Evolutionary conservation across 768 basidiomycete genomes (phyloP), one percentile per base, ranked within the genome.

Genomic region (Psilocybe tampanensis): DNA sequence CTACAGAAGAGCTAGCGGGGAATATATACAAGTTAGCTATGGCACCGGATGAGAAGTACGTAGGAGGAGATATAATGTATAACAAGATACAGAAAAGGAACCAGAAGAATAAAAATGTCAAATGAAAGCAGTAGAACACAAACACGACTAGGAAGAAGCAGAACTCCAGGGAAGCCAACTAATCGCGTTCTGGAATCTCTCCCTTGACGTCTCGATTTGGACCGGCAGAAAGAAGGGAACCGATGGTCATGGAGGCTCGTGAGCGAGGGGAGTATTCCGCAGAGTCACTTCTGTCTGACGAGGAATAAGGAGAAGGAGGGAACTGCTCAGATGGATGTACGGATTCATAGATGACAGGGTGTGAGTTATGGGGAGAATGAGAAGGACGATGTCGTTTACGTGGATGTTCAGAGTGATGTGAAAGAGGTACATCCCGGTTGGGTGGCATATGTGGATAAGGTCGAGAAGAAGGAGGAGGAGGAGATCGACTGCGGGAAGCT

Each of bases 181-280:
- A 72, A 56, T 72, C 71, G 29, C 69, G 66, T 36, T 68, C 68
- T 54, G 64, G 55, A 51, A 57, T 67, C 51, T 76, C 75, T 23
- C 70, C 71, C 51, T 71, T 73, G 44, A 67, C 62, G 42, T 77
- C 77, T 66, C 73, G 70, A 60, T 69, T 72, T 52, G 78, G 67
- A 51, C 81, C 63, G 64, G 75, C 57, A 18, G 86, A 83, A 21
- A 91, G 78, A 26, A 93, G 72, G 1, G 89, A 89, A 23, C 87
- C 89, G 63, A 93, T 92, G 43, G 88, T 85, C 90, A 92, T 92
- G 34, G 87, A 86, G 15, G 83, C 83, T 54, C 86, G 78, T 52
- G 88, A 85, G 47, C 86, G 82, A 43, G 89, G 88, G 1, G 89
- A 90, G 63, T 82, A 86, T 60, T 85, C 85, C 47, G 83, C 83